Evolutionary conservation across 2,329 filamentous ascomycete genomes (phyloP).

Genomic region (Phaeosphaeria sp.): DNA sequence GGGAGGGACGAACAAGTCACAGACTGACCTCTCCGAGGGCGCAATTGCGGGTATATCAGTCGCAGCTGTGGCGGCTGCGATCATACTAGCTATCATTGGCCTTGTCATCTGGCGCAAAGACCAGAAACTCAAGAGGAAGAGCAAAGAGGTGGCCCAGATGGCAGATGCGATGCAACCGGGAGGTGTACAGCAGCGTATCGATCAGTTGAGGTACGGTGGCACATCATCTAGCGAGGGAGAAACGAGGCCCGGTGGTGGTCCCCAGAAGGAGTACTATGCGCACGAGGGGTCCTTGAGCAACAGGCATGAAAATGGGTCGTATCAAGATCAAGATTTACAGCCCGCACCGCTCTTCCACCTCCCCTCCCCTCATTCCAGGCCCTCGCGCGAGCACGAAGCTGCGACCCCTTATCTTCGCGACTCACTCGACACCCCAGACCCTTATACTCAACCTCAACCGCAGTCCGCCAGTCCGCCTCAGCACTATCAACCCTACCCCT

Average conservation of each 20-base stretch:
- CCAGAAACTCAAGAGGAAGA: constrained; percentile 11
- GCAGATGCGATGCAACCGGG: constrained; percentile 9
- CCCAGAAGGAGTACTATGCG: not conserved
- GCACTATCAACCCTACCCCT: not conserved
- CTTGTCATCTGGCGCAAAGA: constrained; percentile 10
- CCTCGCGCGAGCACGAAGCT: too few species aligned
- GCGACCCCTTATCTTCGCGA: too few species aligned
- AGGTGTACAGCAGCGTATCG: constrained; percentile 13
- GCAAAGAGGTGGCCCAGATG: constrained; percentile 9
- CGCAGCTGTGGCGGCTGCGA: not conserved
- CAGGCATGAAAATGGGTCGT: too few species aligned
- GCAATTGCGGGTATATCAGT: constrained; percentile 2
- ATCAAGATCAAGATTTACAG: too few species aligned
- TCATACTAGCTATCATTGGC: constrained; percentile 2
- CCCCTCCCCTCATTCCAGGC: too few species aligned
- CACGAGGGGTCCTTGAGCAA: too few species aligned
- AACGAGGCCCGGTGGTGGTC: not conserved
- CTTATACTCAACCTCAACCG: too few species aligned
- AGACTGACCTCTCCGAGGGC: not conserved
- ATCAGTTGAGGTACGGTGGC: constrained; percentile 2
- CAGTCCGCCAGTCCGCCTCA: too few species aligned
- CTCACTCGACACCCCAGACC: too few species aligned
- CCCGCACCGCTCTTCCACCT: too few species aligned
- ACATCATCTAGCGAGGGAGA: not conserved
- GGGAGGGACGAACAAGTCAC: too few species aligned